These are phyloP conservation scores for Annulohypoxylon stygium DNA, from an alignment of 495 filamentous ascomycete species.

Conservation along the genomic window DNA sequence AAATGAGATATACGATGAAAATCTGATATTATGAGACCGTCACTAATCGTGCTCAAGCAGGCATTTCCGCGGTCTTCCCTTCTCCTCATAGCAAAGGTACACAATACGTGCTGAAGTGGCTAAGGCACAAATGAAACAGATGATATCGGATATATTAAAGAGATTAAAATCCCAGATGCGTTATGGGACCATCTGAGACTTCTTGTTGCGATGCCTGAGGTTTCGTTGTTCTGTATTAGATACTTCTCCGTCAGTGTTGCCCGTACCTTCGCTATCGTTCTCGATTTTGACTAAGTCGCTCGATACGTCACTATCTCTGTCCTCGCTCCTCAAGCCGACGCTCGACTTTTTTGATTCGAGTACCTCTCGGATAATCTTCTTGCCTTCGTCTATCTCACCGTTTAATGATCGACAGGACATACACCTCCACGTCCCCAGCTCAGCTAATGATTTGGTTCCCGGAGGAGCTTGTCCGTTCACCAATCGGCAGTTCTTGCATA, in stretches of 20 bases:
- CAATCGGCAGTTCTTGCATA: conserved; percentile 84
- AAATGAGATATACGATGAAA: neutral
- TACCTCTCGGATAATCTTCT: conserved; percentile 68
- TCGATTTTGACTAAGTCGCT: conserved; percentile 58
- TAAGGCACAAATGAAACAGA: neutral
- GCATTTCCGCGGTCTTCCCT: neutral
- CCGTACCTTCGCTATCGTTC: conserved; percentile 48
- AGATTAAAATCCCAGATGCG: neutral
- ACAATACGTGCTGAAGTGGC: neutral
- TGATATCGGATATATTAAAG: conserved; percentile 1
- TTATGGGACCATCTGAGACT: conserved; percentile 51
- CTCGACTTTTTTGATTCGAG: conserved; percentile 49
- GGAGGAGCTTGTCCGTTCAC: conserved; percentile 98
- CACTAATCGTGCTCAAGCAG: neutral
- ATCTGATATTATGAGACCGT: neutral
- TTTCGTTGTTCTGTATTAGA: conserved; percentile 17
- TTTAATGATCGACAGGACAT: conserved; percentile 87
- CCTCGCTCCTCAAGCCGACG: conserved; percentile 44
- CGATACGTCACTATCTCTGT: conserved; percentile 50
- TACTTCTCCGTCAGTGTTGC: conserved; percentile 37
- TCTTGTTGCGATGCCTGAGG: conserved; percentile 43
- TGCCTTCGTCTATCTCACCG: conserved; percentile 79
- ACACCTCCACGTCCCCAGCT: conserved; percentile 91
- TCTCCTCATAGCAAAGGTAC: neutral
- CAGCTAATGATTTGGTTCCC: conserved; percentile 79